Conservation (phyloP, 192 early-diverging fungal genomes). For the Coemansia sp. region DNA sequence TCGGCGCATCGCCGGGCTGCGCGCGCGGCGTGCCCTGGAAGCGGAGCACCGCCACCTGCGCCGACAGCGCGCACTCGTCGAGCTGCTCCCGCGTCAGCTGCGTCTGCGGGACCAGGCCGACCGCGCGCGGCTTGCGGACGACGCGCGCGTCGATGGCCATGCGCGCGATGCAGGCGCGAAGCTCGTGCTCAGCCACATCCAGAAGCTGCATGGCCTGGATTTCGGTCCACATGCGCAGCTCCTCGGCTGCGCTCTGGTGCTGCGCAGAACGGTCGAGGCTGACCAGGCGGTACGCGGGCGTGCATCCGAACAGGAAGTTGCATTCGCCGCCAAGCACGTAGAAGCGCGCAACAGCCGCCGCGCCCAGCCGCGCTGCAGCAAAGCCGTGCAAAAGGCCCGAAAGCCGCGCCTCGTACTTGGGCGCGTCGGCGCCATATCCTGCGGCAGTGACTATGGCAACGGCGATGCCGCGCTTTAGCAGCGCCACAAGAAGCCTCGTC, state of each 20-base stretch:
- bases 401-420: slow-evolving; percentile 76
- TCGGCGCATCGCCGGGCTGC: slow-evolving; percentile 54
- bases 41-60: slow-evolving; percentile 65
- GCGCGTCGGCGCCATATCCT: slow-evolving; percentile 74
- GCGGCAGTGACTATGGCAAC: slow-evolving; percentile 94
- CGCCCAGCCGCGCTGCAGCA: slow-evolving; percentile 45
- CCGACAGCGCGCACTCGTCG: slow-evolving; percentile 84
- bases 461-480: slow-evolving; percentile 66
- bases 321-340: slow-evolving; percentile 89
- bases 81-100: slow-evolving; percentile 78
- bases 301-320: slow-evolving; percentile 86
- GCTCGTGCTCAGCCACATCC: slow-evolving; percentile 74
- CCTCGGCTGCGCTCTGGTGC: not conserved
- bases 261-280: slow-evolving; percentile 54
- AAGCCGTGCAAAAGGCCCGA: slow-evolving; percentile 76
- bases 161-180: slow-evolving; percentile 61
- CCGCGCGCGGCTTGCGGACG: slow-evolving; percentile 78
- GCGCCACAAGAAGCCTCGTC: slow-evolving; percentile 64
- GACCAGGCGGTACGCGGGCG: slow-evolving; percentile 60
- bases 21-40: slow-evolving; percentile 61
- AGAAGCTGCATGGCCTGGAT: slow-evolving; percentile 63
- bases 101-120: slow-evolving; percentile 66
- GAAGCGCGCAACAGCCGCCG: slow-evolving; percentile 63
- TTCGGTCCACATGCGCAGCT: slow-evolving; percentile 58
- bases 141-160: slow-evolving; percentile 72